These are phyloP conservation scores for Mimosa pudica DNA, from an alignment of 306 rosid species.

Conservation along the genomic window DNA sequence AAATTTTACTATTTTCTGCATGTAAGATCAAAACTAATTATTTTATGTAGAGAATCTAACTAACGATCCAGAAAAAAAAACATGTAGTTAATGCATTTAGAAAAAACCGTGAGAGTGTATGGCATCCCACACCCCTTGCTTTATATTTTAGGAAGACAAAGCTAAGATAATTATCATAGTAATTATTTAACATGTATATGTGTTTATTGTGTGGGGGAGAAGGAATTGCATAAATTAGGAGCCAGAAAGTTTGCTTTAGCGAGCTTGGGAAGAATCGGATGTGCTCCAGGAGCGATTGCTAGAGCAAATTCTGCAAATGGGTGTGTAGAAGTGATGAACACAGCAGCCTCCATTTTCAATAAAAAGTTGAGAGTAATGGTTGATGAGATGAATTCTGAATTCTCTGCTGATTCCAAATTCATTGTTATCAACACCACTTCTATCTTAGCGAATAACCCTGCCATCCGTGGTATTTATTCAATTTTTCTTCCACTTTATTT, in stretches of 20 bases:
- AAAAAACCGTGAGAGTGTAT: too few relatives aligned
- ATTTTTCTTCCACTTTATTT: background rate
- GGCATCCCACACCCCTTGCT: too few relatives aligned
- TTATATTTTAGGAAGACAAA: too few relatives aligned
- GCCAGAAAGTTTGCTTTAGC: constrained; percentile 53
- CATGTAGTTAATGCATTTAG: too few relatives aligned
- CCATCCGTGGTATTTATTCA: background rate
- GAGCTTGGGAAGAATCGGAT: constrained; percentile 53
- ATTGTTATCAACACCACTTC: background rate
- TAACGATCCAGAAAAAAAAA: too few relatives aligned
- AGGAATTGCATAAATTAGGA: constrained; percentile 40
- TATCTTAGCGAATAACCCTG: background rate
- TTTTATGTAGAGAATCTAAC: too few relatives aligned
- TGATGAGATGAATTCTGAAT: background rate
- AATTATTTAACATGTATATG: too few relatives aligned
- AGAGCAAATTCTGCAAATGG: background rate
- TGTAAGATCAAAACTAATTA: too few relatives aligned
- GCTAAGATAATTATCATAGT: background rate
- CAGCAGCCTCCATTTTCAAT: background rate
- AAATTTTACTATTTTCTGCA: too few relatives aligned
- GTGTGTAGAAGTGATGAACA: background rate
- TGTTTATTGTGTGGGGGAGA: background rate
- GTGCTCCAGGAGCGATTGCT: background rate
- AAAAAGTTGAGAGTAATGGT: background rate
- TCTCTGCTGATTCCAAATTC: background rate